Conservation (phyloP, 2,329 filamentous ascomycete species). For the Aspergillus phoenicis region DNA sequence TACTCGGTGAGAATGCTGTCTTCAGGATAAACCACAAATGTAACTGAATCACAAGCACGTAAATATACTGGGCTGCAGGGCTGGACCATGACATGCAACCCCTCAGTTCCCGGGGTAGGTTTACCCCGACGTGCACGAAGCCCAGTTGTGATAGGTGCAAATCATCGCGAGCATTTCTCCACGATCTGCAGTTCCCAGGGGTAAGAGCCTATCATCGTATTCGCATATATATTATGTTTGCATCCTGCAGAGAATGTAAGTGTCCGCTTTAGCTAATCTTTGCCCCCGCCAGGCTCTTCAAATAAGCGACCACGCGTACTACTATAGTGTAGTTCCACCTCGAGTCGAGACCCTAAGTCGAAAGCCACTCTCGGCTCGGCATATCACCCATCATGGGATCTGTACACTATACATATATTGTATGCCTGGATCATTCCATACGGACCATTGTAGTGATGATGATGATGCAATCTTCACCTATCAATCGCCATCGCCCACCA, state of each 20-base stretch:
- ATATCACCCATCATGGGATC: background rate
- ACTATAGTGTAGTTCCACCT: background rate
- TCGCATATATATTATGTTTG: background rate
- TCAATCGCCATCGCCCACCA: background rate
- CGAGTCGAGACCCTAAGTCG: background rate
- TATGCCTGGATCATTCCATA: too few species aligned
- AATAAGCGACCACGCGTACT: background rate
- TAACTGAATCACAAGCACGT: too few species aligned
- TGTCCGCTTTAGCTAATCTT: background rate
- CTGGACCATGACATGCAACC: background rate
- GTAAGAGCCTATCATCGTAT: background rate
- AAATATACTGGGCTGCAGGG: too few species aligned
- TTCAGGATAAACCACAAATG: too few species aligned
- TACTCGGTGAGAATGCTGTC: background rate
- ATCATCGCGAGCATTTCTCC: background rate
- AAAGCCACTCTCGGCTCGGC: background rate
- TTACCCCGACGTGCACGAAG: background rate
- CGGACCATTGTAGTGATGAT: background rate
- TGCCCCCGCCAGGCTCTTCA: background rate
- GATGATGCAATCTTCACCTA: background rate
- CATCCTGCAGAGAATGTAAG: background rate
- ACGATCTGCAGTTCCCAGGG: constrained; percentile 3
- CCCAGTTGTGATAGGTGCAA: background rate
- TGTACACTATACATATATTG: too few species aligned
- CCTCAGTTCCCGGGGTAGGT: constrained; percentile 6